Base-by-base conservation (phyloP, 2,329 filamentous ascomycete genomes). In the Fusarium sp. region DNA sequence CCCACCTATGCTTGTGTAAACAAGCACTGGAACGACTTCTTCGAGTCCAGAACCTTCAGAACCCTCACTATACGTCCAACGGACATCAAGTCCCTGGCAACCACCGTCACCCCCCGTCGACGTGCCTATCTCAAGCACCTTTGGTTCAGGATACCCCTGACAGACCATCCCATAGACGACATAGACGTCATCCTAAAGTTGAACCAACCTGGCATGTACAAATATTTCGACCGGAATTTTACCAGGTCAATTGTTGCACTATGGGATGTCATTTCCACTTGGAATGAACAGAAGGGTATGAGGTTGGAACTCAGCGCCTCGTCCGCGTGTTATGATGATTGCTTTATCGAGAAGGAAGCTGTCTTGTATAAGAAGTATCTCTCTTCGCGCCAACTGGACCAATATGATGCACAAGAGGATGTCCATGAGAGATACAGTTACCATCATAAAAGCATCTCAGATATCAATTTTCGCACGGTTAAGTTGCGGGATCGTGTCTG, bases 241-340 rank as follows among this genome's bases (percentile, higher is more conserved):
- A 66, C 49, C 8, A 12, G 2, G 10, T 51, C 56, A 3, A 3
- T 70, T 9, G 22, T 24, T 5, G 0, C 3, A 6, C 44, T 70
- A 1, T 70, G 68, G 68, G n/a, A 49, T 1, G 22, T 38, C 9
- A 44, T 71, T 4, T 42, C 54, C 1, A 8, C 7, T 0, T 71
- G 63, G 68, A 14, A 57, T 4, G 4, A 7, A 32, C 24, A 9
- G 0, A 30, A 42, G 4, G 32, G 15, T 1, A 52, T 65, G n/a
- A 57, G 46, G 0, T 24, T 70, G 15, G 67, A 70, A 34, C 27
- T 71, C 2, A 68, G 50, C n/a, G 57, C 5, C 4, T 24, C 67
- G 1, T 22, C 10, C 18, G 10, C 18, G 25, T 27, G 10, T 27
- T 3, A n/a, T n/a, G n/a, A n/a, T 27, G 25, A 27, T 9, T 27